phyloP scores from a whole-genome alignment of 2,329 filamentous ascomycete species.

The Davidsoniella australis region DNA sequence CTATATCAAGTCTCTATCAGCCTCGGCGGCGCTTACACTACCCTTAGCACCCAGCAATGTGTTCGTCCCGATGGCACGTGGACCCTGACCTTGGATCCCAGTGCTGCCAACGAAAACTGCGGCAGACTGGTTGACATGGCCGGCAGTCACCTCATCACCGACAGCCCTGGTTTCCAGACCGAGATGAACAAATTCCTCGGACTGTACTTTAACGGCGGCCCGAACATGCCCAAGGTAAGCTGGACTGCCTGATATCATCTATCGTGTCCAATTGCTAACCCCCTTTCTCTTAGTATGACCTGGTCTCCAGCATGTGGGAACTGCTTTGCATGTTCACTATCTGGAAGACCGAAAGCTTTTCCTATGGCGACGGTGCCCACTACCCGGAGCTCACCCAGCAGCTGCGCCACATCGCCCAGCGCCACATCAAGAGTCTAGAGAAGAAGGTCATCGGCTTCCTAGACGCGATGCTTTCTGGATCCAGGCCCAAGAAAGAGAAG shows the following conservation, averaged over 20 bases:
- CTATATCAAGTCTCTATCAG: not conserved
- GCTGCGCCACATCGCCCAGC: constrained; percentile 24
- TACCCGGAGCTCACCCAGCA: constrained; percentile 20
- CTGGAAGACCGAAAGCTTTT: constrained; percentile 28
- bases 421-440: constrained; percentile 22
- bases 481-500: constrained; percentile 19
- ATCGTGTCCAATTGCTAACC: constrained; percentile 4
- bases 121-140: constrained; percentile 22
- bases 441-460: constrained; percentile 25
- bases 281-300: constrained; percentile 16
- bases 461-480: constrained; percentile 23
- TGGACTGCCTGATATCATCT: not conserved
- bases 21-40: not conserved
- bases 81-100: not conserved
- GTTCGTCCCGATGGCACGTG: constrained; percentile 2
- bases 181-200: constrained; percentile 23
- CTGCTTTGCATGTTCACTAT: constrained; percentile 34
- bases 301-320: constrained; percentile 27
- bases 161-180: constrained; percentile 20
- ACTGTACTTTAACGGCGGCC: constrained; percentile 19
- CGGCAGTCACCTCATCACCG: constrained; percentile 22
- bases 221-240: constrained; percentile 24
- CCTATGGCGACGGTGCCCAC: constrained; percentile 20
- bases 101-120: constrained; percentile 18
- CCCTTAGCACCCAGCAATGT: constrained; percentile 8